phyloP scores from a whole-genome alignment of 2,329 filamentous ascomycete species.

The Akanthomyces muscarius region DNA sequence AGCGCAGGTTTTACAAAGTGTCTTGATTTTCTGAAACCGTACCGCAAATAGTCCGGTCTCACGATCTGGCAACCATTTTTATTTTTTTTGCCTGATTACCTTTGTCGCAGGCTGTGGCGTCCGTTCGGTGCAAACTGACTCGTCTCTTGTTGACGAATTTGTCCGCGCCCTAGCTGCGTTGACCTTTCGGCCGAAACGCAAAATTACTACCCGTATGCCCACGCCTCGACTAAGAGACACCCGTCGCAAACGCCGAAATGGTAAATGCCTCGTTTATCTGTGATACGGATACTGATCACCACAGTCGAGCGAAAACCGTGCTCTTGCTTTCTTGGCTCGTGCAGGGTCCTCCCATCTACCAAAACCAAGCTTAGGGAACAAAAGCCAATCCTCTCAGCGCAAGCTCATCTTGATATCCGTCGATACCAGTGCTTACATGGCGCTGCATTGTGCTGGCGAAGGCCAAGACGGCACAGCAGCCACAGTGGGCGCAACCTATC shows the following conservation, averaged over 20 bases:
- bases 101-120: neutral
- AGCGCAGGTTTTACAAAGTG: neutral
- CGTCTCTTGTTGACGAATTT: neutral
- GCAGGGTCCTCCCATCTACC: neutral
- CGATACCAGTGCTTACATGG: slow-evolving; percentile 8
- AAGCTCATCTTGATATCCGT: neutral
- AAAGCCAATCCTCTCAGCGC: too few relatives aligned
- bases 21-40: neutral
- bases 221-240: neutral
- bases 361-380: too few relatives aligned
- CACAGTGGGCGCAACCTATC: slow-evolving; percentile 9
- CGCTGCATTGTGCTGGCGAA: neutral
- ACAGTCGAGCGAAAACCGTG: neutral
- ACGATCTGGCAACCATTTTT: neutral
- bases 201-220: neutral
- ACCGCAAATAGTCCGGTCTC: neutral
- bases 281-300: neutral
- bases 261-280: neutral
- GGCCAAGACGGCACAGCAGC: slow-evolving; percentile 10
- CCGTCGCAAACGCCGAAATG: neutral
- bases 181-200: neutral
- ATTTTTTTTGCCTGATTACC: neutral
- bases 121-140: neutral
- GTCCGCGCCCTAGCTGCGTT: neutral
- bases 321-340: neutral